Percentiles rank a stretch among this genome's conserved stretches.
phyloP scores from a whole-genome alignment of 164 flowering plant species.

The Aristolochia contorta region DNA sequence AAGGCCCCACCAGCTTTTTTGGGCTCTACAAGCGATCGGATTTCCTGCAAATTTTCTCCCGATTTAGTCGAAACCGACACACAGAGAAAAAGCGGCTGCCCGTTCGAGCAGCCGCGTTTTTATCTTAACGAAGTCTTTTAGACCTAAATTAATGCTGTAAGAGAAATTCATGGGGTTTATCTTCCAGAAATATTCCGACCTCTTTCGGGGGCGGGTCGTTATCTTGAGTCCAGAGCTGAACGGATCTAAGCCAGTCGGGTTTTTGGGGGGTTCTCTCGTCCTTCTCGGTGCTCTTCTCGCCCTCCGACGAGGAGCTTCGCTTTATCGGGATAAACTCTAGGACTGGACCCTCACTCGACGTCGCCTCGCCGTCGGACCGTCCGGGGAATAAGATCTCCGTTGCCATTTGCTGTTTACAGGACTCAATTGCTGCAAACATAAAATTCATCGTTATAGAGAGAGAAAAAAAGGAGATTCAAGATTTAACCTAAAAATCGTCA shows the following conservation, averaged over 20 bases:
- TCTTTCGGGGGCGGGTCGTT: constrained; percentile 34
- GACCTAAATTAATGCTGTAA: too few species aligned
- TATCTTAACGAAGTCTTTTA: too few species aligned
- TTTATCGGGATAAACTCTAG: constrained; percentile 69
- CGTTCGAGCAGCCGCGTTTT: not conserved
- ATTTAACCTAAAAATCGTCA: not conserved
- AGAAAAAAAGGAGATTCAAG: not conserved
- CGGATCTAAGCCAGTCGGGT: constrained; percentile 80
- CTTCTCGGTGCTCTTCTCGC: constrained; percentile 4
- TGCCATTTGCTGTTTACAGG: constrained; percentile 9
- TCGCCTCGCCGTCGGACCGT: constrained; percentile 54
- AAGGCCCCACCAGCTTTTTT: constrained; percentile 62
- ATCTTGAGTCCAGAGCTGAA: constrained; percentile 64
- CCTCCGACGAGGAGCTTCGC: constrained; percentile 14
- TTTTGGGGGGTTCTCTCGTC: constrained; percentile 28
- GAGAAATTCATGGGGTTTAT: too few species aligned
- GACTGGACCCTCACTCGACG: constrained; percentile 42
- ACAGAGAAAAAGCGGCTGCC: not conserved
- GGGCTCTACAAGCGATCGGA: constrained; percentile 17
- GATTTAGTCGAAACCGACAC: not conserved
- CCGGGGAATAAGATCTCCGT: constrained; percentile 14
- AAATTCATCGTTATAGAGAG: not conserved
- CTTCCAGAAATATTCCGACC: constrained; percentile 1
- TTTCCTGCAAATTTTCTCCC: constrained; percentile 17
- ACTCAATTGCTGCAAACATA: constrained; percentile 8